Evolutionary conservation across 495 filamentous ascomycete species (phyloP).

Genomic region (Neurospora africana): DNA sequence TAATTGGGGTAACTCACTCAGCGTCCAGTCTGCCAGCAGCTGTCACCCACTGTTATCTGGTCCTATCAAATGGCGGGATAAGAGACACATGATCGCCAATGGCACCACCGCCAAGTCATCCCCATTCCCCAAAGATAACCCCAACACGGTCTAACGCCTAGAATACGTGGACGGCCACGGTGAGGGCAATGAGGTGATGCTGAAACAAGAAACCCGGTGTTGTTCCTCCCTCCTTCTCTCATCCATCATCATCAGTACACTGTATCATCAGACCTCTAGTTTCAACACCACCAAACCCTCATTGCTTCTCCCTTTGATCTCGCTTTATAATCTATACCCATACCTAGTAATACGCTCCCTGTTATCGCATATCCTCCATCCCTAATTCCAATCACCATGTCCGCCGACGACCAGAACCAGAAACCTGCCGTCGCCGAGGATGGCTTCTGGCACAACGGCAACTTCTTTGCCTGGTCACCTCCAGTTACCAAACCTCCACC

Average conservation of each 20-base stretch:
- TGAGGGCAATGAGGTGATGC: neutral
- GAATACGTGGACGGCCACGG: neutral
- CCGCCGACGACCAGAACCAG: neutral
- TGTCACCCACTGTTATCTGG: neutral
- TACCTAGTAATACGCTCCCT: neutral
- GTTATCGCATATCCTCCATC: neutral
- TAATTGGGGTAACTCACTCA: neutral
- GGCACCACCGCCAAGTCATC: neutral
- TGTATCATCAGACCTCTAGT: neutral
- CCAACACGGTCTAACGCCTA: neutral
- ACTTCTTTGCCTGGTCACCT: neutral
- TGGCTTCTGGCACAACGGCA: neutral
- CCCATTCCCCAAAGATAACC: neutral
- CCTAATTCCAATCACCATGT: neutral
- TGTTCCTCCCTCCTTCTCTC: neutral
- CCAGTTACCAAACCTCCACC: neutral
- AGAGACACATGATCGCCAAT: neutral
- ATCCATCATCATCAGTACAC: neutral
- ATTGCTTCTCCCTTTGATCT: neutral
- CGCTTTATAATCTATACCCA: too few relatives aligned
- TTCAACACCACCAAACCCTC: neutral
- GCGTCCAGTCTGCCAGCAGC: neutral
- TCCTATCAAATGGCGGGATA: neutral
- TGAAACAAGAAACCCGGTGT: neutral
- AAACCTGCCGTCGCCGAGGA: neutral